phyloP scores from a whole-genome alignment of 2,329 filamentous ascomycete species.

The Colletotrichum musicola region DNA sequence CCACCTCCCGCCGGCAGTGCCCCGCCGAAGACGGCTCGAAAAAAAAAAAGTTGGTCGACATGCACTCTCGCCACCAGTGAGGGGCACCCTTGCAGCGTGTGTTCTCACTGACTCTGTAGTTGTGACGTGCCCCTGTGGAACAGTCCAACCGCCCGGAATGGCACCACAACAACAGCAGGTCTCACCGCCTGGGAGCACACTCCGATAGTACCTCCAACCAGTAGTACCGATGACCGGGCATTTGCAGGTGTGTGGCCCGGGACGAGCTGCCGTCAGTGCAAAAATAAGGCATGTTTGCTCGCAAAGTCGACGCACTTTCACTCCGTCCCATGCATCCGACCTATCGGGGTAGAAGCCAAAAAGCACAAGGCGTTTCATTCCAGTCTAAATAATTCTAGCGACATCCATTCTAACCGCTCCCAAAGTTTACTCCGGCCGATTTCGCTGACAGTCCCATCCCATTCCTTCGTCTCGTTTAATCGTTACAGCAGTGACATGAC shows the following conservation, averaged over 20 bases:
- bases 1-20: constrained; percentile 27
- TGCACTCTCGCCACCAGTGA: constrained; percentile 25
- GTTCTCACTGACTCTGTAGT: constrained; percentile 2
- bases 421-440: constrained; percentile 18
- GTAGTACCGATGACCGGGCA: constrained; percentile 23
- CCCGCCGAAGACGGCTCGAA: constrained; percentile 31
- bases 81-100: constrained; percentile 34
- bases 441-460: constrained; percentile 1
- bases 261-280: constrained; percentile 17
- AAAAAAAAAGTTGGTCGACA: constrained; percentile 8
- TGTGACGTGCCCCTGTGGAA: constrained; percentile 31
- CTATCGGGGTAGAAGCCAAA: constrained; percentile 4
- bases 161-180: constrained; percentile 22
- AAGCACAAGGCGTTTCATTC: constrained; percentile 22
- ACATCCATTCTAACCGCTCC: constrained; percentile 5
- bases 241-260: constrained; percentile 20
- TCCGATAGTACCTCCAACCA: not conserved
- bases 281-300: not conserved
- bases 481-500: not conserved
- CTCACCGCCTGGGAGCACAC: constrained; percentile 28
- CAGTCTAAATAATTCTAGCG: constrained; percentile 10
- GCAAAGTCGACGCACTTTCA: not conserved
- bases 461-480: not conserved
- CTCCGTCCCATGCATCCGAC: constrained; percentile 8
- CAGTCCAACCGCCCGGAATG: constrained; percentile 20